Percentiles rank a stretch among this genome's conserved stretches.
phyloP scores from a whole-genome alignment of 805 yeast species.

The Cyberlindnera lachancei region DNA sequence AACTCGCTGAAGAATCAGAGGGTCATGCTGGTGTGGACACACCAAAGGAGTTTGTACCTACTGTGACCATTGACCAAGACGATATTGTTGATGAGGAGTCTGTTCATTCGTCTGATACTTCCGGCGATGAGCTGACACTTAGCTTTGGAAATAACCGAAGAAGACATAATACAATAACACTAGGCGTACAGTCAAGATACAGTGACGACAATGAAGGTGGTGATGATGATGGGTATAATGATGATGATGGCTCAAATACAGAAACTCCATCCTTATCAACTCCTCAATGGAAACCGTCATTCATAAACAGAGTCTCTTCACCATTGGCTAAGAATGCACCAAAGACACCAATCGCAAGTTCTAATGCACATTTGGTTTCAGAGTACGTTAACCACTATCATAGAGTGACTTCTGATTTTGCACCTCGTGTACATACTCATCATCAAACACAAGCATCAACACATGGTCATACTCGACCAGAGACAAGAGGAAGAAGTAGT shows the following conservation, averaged over 20 bases:
- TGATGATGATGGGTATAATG: too few relatives aligned
- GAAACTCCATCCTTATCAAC: not conserved
- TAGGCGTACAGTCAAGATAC: slow-evolving; percentile 14
- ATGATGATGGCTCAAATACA: not conserved
- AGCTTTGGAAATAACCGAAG: slow-evolving; percentile 2
- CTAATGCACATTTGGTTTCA: slow-evolving; percentile 22
- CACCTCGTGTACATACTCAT: not conserved
- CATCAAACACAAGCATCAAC: too few relatives aligned
- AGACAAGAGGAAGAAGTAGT: slow-evolving; percentile 15
- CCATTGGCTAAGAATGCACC: slow-evolving; percentile 31
- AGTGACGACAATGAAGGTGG: too few relatives aligned
- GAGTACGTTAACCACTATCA: slow-evolving; percentile 4
- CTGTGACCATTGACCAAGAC: too few relatives aligned
- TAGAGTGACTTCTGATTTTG: slow-evolving; percentile 2
- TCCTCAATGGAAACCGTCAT: not conserved
- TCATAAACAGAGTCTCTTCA: slow-evolving; percentile 23
- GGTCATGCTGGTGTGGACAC: too few relatives aligned
- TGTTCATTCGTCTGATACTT: not conserved
- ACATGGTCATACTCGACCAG: too few relatives aligned
- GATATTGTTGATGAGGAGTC: not conserved
- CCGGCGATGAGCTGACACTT: slow-evolving; percentile 7
- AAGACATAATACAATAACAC: slow-evolving; percentile 26
- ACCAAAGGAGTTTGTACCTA: too few relatives aligned
- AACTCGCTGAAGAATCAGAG: not conserved
- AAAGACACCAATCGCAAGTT: slow-evolving; percentile 23